Evolutionary conservation across 2,329 filamentous ascomycete genomes (phyloP), one percentile per base, ranked within the genome.

Genomic region (Trichoderma sp.): DNA sequence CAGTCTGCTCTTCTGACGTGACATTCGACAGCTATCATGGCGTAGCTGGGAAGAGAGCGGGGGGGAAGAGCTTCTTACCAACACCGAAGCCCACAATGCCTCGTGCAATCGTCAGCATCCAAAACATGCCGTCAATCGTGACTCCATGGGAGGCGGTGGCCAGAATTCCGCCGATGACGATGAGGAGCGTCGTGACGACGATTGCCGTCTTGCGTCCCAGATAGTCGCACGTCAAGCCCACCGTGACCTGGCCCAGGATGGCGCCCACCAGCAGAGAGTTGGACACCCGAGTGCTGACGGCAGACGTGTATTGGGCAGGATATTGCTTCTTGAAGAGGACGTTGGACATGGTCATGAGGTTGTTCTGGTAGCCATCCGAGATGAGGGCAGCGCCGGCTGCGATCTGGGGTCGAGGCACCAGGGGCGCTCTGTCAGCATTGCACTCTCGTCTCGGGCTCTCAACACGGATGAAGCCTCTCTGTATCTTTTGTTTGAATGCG

Each of bases 41-140:
- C 52, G n/a, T 26, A 41, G 14, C 43, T 5, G 5, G 4, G 10
- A 10, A 6, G 47, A 24, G 21, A 24, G 21, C 2, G 21, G 21
- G 21, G 34, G 34, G n/a, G 7, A 28, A 14, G 10, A 39, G 34
- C 34, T 39, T 14, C 67, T 30, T 60, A 67, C 68, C 73, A 12
- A 79, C 76, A 64, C 82, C 81, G 34, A 83, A 81, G 5, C 82
- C 80, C 43, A 80, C 78, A 41, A 82, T 76, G 5, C 82, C 82
- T 48, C 82, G 77, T 5, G 80, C 77, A 19, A 83, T 72, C 0
- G 79, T 82, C 75, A 83, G 74, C 77, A 83, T 83, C 81, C 81
- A 83, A 63, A 82, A 80, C 80, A 84, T 83, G 64, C 79, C 80
- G 19, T 79, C 66, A 39, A 79, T 77, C 2, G 80, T 83, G 5